A percentile compares a stretch with the other conserved stretches of the same genome.
phyloP scores from a whole-genome alignment of 345 rosid species.

The Corchorus olitorius region DNA sequence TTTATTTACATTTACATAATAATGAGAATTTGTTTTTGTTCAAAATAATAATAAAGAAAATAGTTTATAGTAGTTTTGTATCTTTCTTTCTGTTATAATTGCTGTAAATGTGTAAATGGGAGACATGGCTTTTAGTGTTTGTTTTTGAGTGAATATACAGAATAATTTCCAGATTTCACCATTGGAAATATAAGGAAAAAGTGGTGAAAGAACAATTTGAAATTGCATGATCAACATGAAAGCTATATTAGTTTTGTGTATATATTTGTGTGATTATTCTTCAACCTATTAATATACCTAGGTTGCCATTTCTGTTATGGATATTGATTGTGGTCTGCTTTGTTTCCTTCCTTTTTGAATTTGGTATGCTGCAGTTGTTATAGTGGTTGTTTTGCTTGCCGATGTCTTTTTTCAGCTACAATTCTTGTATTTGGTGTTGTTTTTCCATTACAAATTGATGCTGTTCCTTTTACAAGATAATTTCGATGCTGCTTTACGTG shows the following conservation, averaged over 20 bases:
- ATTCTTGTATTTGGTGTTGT: too few relatives aligned
- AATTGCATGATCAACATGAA: background rate
- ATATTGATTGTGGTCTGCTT: too few relatives aligned
- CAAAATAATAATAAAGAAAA: background rate
- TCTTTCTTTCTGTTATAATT: constrained; percentile 17
- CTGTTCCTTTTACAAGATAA: too few relatives aligned
- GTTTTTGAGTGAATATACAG: background rate
- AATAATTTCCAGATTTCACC: background rate
- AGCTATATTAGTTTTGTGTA: background rate
- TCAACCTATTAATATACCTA: background rate
- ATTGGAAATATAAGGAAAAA: background rate
- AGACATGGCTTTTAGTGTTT: constrained; percentile 16
- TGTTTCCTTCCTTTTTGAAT: too few relatives aligned
- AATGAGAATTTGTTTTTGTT: background rate
- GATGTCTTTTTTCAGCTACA: too few relatives aligned
- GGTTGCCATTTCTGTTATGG: too few relatives aligned
- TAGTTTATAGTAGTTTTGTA: background rate
- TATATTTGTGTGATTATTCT: background rate
- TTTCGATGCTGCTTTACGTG: too few relatives aligned
- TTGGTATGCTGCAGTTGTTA: too few relatives aligned
- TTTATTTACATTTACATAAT: background rate
- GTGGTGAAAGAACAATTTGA: background rate
- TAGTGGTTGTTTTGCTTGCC: too few relatives aligned
- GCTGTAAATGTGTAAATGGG: constrained; percentile 12
- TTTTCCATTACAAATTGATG: too few relatives aligned